phyloP scores from a whole-genome alignment of 2,329 filamentous ascomycete genomes.

The Xylaria sp. region DNA sequence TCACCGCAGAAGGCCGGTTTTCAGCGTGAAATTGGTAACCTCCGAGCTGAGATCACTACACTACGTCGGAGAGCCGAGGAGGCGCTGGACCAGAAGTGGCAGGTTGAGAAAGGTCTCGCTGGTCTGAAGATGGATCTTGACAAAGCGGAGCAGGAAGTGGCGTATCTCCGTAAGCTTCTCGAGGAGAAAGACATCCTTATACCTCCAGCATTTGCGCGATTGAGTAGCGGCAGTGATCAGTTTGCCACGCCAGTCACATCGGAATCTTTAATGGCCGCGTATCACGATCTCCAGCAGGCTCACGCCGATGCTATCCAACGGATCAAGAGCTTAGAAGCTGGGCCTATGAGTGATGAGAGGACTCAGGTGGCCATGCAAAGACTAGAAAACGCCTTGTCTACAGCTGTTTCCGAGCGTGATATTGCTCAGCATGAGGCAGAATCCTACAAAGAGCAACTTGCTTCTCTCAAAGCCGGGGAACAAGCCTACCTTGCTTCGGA shows the following conservation, averaged over 20 bases:
- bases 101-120: slow-evolving; percentile 88
- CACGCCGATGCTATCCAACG: slow-evolving; percentile 74
- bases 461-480: slow-evolving; percentile 67
- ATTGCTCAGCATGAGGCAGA: slow-evolving; percentile 74
- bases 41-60: slow-evolving; percentile 86
- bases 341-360: slow-evolving; percentile 64
- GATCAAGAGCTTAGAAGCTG: slow-evolving; percentile 71
- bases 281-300: slow-evolving; percentile 77
- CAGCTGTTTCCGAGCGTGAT: slow-evolving; percentile 77
- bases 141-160: slow-evolving; percentile 91
- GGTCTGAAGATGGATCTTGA: slow-evolving; percentile 97
- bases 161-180: slow-evolving; percentile 80
- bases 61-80: slow-evolving; percentile 91
- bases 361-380: slow-evolving; percentile 71
- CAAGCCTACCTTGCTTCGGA: slow-evolving; percentile 68
- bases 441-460: slow-evolving; percentile 70
- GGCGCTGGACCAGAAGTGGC: slow-evolving; percentile 94
- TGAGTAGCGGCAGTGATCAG: slow-evolving; percentile 55
- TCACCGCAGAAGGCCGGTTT: slow-evolving; percentile 82
- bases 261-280: slow-evolving; percentile 77
- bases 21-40: slow-evolving; percentile 80
- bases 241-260: slow-evolving; percentile 68
- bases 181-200: slow-evolving; percentile 84
- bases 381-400: slow-evolving; percentile 74
- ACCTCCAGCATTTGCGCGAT: slow-evolving; percentile 67